phyloP scores from a whole-genome alignment of 1,284 basidiomycete genomes.

The Boletus semigastroideus region DNA sequence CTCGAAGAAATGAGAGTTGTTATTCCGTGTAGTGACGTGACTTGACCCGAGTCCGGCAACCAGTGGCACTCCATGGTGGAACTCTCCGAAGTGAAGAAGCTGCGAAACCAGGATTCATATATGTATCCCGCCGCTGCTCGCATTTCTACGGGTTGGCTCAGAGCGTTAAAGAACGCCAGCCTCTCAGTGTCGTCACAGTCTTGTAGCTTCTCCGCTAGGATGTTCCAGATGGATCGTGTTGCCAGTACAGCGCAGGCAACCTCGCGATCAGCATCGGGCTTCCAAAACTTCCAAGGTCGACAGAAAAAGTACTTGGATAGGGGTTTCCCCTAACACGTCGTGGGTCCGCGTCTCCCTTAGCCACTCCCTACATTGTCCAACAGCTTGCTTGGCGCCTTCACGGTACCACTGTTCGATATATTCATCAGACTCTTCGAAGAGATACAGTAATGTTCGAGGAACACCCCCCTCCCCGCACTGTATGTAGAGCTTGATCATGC shows the following conservation, averaged over 20 bases:
- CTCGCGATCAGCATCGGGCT: background rate
- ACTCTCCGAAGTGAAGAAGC: background rate
- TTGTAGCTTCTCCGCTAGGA: background rate
- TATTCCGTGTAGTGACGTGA: too few relatives aligned
- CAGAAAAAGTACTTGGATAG: background rate
- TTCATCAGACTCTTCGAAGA: rapidly evolving
- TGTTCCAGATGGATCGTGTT: background rate
- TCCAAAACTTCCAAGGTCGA: background rate
- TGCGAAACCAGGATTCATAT: slow-evolving; percentile 5
- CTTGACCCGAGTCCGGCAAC: too few relatives aligned
- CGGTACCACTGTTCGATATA: background rate
- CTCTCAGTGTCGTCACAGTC: rapidly evolving
- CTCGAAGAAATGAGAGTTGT: too few relatives aligned
- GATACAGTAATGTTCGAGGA: background rate
- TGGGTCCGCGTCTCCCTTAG: too few relatives aligned
- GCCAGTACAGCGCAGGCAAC: background rate
- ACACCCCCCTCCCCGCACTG: background rate
- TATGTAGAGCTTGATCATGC: background rate
- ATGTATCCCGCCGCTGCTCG: background rate
- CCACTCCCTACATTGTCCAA: background rate
- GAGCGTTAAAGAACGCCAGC: background rate
- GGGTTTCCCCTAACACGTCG: background rate
- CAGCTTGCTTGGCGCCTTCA: rapidly evolving
- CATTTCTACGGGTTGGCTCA: background rate
- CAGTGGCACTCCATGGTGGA: too few relatives aligned